Base-by-base conservation (phyloP, 768 basidiomycete species). In the Hirschioporus abietinus region DNA sequence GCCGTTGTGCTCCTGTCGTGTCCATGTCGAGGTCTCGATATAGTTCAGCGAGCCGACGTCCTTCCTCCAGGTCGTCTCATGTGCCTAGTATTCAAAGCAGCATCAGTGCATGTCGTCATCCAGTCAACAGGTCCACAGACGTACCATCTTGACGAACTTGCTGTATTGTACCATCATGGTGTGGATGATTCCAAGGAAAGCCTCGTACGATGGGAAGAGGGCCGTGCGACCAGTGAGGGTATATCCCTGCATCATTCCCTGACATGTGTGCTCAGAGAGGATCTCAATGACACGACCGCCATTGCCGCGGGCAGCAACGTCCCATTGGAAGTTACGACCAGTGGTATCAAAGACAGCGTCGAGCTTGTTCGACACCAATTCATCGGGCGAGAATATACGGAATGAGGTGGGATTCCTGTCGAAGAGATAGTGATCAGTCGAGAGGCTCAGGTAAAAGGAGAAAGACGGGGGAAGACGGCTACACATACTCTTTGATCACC, bases 231-330 rank as follows among this genome's bases (percentile, higher is more conserved):
- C 95, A 0, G 95, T 96, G 60, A 97, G 84, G 7, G 93, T 94
- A 76, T 96, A 96, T 1, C 95, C 94, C 76, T 97, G 92, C 15
- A 96, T 80, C 89, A 94, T 94, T 25, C 90, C 93, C 74, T 95
- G 91, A 70, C 91, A 91, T 10, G 91, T 93, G 72, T 95, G 93
- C 72, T 93, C 92, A 7, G 90, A 92, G 20, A 96, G 86, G 66
- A 95, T 95, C 76, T 96, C 95, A 67, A 95, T 82, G 60, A 96
- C 86, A 9, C 93, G 88, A 0, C 94, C 95, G 57, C 91, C 92
- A 68, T 88, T 80, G 10, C 79, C 87, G 69, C 89, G 86, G 24
- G 80, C 82, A 1, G 84, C 82, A 12, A 81, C 71, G 72, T 96
- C 95, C 92, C 92, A 95, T 77, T 96, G 93, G 76, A 95, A 89